These are phyloP conservation scores for Penicillium waksmanii DNA, from an alignment of 495 filamentous ascomycete genomes.

Conservation along the genomic window DNA sequence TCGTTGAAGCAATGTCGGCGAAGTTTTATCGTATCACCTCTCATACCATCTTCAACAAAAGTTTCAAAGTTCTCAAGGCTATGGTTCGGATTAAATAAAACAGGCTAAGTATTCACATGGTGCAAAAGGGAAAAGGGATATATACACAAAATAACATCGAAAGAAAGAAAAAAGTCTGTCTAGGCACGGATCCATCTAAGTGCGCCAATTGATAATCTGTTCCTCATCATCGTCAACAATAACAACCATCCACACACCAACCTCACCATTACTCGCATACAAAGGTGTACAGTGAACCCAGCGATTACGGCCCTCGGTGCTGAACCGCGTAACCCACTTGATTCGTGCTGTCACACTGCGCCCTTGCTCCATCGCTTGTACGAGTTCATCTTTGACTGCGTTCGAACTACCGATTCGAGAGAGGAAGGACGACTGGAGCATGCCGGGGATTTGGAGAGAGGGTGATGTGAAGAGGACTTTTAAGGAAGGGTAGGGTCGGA, in stretches of 20 bases:
- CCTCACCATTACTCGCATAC: slow-evolving; percentile 55
- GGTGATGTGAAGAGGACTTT: slow-evolving; percentile 24
- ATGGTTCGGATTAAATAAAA: not conserved
- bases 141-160: not conserved
- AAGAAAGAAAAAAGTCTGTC: too few relatives aligned
- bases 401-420: slow-evolving; percentile 56
- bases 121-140: not conserved
- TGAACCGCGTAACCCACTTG: slow-evolving; percentile 55
- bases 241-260: slow-evolving; percentile 67
- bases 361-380: slow-evolving; percentile 59
- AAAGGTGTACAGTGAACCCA: slow-evolving; percentile 67
- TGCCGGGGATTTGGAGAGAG: slow-evolving; percentile 25
- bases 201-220: slow-evolving; percentile 23
- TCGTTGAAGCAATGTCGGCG: too few relatives aligned
- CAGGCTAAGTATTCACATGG: not conserved
- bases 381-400: slow-evolving; percentile 56
- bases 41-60: not conserved
- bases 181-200: not conserved
- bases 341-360: slow-evolving; percentile 67
- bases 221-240: slow-evolving; percentile 55
- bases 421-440: slow-evolving; percentile 36
- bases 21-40: too few relatives aligned
- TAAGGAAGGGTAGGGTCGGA: slow-evolving; percentile 26
- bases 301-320: slow-evolving; percentile 49
- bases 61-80: too few relatives aligned